phyloP scores from a whole-genome alignment of 495 filamentous ascomycete species.

The Cercophora sp. region DNA sequence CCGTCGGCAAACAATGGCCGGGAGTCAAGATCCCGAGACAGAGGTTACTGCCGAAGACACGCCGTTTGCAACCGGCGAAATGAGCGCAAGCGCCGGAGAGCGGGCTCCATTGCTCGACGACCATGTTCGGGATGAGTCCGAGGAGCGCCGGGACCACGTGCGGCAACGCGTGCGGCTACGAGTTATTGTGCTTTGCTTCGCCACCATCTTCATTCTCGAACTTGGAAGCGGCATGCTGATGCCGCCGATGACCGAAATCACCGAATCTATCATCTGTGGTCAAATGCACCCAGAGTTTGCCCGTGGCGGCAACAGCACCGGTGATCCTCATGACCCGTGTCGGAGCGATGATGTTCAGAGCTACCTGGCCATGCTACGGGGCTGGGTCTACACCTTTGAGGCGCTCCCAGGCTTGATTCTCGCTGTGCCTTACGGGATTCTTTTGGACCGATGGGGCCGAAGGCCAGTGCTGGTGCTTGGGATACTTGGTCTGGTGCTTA shows the following conservation, averaged over 20 bases:
- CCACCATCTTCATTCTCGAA: slow-evolving; percentile 27
- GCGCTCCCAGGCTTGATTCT: slow-evolving; percentile 25
- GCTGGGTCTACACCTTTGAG: slow-evolving; percentile 27
- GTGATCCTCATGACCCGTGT: slow-evolving; percentile 10
- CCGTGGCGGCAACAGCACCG: background rate
- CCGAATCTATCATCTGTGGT: slow-evolving; percentile 33
- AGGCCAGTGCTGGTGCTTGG: slow-evolving; percentile 24
- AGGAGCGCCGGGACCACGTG: no score
- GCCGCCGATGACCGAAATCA: slow-evolving; percentile 26
- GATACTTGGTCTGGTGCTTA: slow-evolving; percentile 17
- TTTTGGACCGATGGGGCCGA: slow-evolving; percentile 34
- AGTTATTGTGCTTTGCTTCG: slow-evolving; percentile 23
- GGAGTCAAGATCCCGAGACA: no score
- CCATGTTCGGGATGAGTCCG: no score
- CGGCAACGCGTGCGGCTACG: slow-evolving; percentile 14
- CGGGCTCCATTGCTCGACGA: background rate
- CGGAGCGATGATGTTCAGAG: slow-evolving; percentile 28
- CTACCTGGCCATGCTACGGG: slow-evolving; percentile 31
- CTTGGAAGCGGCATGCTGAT: slow-evolving; percentile 17
- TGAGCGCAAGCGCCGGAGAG: no score
- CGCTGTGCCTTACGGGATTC: slow-evolving; percentile 29
- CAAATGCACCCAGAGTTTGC: slow-evolving; percentile 25
- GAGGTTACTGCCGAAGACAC: no score
- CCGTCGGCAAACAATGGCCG: no score
- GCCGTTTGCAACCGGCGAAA: no score